Base-by-base conservation (phyloP, 257 asterid species). In the Solanum sitiens region DNA sequence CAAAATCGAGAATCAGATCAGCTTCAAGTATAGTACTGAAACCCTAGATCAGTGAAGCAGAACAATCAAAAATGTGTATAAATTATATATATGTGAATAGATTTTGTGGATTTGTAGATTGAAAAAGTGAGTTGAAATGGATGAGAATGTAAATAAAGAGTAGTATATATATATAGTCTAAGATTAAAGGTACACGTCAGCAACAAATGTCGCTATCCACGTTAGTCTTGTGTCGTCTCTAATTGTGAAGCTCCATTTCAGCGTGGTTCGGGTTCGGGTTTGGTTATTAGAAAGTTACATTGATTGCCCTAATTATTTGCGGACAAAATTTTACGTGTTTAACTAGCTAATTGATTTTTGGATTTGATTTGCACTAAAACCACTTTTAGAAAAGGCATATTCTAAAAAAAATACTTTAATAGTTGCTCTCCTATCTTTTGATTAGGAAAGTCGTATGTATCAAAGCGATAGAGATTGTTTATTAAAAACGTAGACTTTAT, bases 381-480 rank as follows among this genome's bases (percentile, higher is more conserved):
- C 65, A 56, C 65, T 56, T 56, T 56, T 20, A 56, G 65, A 7
- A 56, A 11, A 56, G n/a, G 8, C n/a, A n/a, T 56, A n/a, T n/a
- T 56, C 2, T 7, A 20, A 4, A 20, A 56, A 56, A 56, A 56
- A 56, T 56, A 56, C 25, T 56, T 56, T 20, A 25, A 4, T 11
- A 7, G 25, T 18, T 20, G 63, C 20, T 53, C 11, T 53, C 63
- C 3, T 2, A 9, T 53, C 63, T 53, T 53, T 53, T 53, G 63
- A 53, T 18, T 53, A 53, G 4, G 0, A 53, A 53, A 53, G 4
- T 4, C 2, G 2, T 0, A 53, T 7, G 18, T 53, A 53, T 53
- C 0, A 53, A 3, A 9, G 1, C 1, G 0, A 37, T 37, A 37
- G 5, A 0, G 5, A 5, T 37, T 6, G 0, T 53, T 53, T 53